Percentiles rank a stretch among this genome's conserved stretches.
Conservation (phyloP, 1,284 basidiomycete species). For the Apiotrichum akiyoshidainum region DNA sequence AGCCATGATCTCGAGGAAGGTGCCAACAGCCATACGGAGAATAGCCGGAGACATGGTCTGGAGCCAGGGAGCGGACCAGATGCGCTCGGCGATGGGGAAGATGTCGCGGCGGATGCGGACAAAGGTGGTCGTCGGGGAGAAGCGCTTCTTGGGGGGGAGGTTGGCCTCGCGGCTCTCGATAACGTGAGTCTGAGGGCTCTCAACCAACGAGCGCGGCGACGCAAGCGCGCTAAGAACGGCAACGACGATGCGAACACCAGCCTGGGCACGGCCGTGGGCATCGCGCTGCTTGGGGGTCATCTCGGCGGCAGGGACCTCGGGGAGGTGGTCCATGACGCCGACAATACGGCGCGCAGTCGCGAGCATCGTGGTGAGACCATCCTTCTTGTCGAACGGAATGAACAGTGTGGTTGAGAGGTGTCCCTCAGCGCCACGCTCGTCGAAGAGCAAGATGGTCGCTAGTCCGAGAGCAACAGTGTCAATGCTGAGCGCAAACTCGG, state of each 20-base stretch:
- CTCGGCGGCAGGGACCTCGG: constrained; percentile 55
- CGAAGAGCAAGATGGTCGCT: constrained; percentile 70
- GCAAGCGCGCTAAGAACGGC: constrained; percentile 74
- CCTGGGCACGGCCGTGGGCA: constrained; percentile 39
- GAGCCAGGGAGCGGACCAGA: constrained; percentile 87
- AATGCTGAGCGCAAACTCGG: constrained; percentile 29
- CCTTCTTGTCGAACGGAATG: constrained; percentile 66
- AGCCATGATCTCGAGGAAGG: constrained; percentile 74
- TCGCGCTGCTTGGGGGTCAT: constrained; percentile 61
- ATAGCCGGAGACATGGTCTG: constrained; percentile 67
- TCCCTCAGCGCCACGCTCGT: constrained; percentile 71
- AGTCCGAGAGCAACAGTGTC: constrained; percentile 75
- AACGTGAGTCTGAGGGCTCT: constrained; percentile 72
- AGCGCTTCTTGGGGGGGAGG: constrained; percentile 63
- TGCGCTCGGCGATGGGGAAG: constrained; percentile 63
- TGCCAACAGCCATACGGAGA: constrained; percentile 70
- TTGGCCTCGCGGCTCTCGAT: constrained; percentile 22
- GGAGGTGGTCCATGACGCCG: constrained; percentile 54
- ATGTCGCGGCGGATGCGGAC: constrained; percentile 71
- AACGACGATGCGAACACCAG: constrained; percentile 54
- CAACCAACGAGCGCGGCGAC: constrained; percentile 73
- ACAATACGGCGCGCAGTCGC: constrained; percentile 61
- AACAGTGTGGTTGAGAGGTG: constrained; percentile 81
- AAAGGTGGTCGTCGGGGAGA: constrained; percentile 69
- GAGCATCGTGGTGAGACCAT: constrained; percentile 70